These are phyloP conservation scores for Adansonia gregorii DNA, from an alignment of 441 rosid genomes.

Conservation along the genomic window DNA sequence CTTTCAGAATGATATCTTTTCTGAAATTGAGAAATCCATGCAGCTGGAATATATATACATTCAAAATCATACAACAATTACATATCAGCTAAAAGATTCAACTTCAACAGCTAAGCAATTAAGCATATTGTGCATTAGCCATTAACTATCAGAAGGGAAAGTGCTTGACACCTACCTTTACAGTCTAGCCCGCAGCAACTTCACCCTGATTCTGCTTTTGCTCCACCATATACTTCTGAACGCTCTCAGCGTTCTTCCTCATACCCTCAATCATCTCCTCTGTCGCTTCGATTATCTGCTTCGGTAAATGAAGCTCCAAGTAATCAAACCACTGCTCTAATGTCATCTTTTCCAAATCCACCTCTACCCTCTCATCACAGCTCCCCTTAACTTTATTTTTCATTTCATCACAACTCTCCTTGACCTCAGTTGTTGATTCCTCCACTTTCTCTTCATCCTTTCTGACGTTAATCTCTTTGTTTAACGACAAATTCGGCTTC, in stretches of 20 bases:
- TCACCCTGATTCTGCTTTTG: slow-evolving; percentile 46
- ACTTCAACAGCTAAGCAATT: not conserved
- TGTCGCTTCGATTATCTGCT: slow-evolving; percentile 47
- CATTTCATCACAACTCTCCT: slow-evolving; percentile 8
- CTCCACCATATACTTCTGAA: slow-evolving; percentile 45
- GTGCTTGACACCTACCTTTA: slow-evolving; percentile 10
- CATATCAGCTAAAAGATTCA: not conserved
- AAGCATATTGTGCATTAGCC: not conserved
- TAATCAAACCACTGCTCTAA: slow-evolving; percentile 56
- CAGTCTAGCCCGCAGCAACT: slow-evolving; percentile 18
- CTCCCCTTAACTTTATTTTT: not conserved
- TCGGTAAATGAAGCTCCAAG: slow-evolving; percentile 47
- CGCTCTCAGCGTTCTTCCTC: slow-evolving; percentile 46
- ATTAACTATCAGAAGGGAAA: slow-evolving; percentile 1
- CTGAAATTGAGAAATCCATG: not conserved
- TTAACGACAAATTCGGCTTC: not conserved
- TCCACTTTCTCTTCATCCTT: slow-evolving; percentile 8
- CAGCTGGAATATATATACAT: not conserved
- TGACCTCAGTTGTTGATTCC: not conserved
- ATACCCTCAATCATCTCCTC: slow-evolving; percentile 59
- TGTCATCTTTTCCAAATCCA: slow-evolving; percentile 51
- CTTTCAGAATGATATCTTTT: not conserved
- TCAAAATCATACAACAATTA: not conserved
- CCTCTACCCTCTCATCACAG: slow-evolving; percentile 24
- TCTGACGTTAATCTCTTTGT: not conserved